Evolutionary conservation across 345 rosid genomes (phyloP).

Genomic region (Diplotaxis tenuifolia): DNA sequence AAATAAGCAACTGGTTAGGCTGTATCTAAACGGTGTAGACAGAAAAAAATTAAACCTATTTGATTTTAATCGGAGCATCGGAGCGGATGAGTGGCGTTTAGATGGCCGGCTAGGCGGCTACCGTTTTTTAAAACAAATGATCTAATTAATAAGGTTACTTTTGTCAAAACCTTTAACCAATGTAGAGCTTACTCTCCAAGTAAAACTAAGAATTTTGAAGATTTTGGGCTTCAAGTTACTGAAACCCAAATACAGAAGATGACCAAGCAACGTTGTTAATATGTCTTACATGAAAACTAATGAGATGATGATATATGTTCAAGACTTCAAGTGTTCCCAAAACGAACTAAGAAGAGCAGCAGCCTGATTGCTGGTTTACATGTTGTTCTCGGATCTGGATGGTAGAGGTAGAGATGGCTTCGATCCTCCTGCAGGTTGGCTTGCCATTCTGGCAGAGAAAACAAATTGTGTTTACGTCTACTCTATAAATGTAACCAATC

Average conservation of each 20-base stretch:
- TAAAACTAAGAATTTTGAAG: conserved; percentile 30
- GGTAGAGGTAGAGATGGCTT: conserved; percentile 83
- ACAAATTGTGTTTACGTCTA: background rate
- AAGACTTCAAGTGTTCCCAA: conserved; percentile 11
- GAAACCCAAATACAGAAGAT: conserved; percentile 18
- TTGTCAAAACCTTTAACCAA: background rate
- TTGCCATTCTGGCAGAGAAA: conserved; percentile 71
- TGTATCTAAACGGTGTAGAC: too few relatives aligned
- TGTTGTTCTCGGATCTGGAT: conserved; percentile 93
- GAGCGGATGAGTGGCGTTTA: too few relatives aligned
- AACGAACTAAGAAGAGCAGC: conserved; percentile 69
- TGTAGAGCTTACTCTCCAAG: conserved; percentile 11
- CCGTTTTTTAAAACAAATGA: too few relatives aligned
- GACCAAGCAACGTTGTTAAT: background rate
- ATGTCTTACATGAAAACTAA: conserved; percentile 29
- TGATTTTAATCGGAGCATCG: too few relatives aligned
- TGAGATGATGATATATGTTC: conserved; percentile 20
- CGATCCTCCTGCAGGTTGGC: conserved; percentile 73
- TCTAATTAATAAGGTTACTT: too few relatives aligned
- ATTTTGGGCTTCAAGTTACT: conserved; percentile 6
- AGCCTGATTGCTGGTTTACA: conserved; percentile 82
- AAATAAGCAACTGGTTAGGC: too few relatives aligned
- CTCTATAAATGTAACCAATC: background rate
- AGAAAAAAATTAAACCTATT: too few relatives aligned
- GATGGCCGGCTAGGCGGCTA: too few relatives aligned